Conservation (phyloP, 345 rosid genomes). For the Noccaea bulbosa region DNA sequence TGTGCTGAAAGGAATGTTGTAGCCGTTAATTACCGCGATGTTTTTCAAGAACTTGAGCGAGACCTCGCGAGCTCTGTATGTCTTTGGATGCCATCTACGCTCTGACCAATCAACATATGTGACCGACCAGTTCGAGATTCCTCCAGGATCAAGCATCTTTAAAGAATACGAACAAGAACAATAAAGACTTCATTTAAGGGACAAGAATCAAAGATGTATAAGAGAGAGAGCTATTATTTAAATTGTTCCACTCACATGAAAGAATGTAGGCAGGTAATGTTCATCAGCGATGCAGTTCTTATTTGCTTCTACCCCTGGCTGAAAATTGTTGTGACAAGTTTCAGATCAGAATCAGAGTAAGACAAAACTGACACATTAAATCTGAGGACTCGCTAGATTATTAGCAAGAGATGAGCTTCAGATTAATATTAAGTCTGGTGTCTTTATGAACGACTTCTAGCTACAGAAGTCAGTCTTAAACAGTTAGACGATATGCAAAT, state of each 20-base stretch:
- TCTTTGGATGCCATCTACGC: conserved; percentile 97
- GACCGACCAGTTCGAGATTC: conserved; percentile 91
- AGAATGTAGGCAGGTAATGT: conserved; percentile 94
- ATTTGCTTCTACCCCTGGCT: conserved; percentile 94
- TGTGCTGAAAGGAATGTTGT: conserved; percentile 14
- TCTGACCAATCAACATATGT: conserved; percentile 99
- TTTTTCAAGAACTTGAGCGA: conserved; percentile 70
- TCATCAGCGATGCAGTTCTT: conserved; percentile 97
- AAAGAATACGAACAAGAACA: conserved; percentile 2
- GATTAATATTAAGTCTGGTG: not conserved
- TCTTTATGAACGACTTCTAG: not conserved
- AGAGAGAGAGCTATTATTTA: conserved; percentile 7
- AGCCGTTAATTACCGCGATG: conserved; percentile 68
- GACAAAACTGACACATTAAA: not conserved
- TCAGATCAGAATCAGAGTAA: conserved; percentile 22
- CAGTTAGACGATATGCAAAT: not conserved
- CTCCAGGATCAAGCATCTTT: conserved; percentile 92
- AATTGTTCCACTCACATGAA: conserved; percentile 59
- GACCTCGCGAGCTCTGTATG: conserved; percentile 70
- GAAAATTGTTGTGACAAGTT: conserved; percentile 50
- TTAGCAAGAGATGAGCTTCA: not conserved
- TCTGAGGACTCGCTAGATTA: too few species aligned
- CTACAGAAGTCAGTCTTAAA: conserved; percentile 2
- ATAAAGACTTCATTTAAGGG: conserved; percentile 23
- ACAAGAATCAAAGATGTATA: conserved; percentile 4